Conservation (phyloP, 23 red algal species). For the Gracilaria vermiculophylla region DNA sequence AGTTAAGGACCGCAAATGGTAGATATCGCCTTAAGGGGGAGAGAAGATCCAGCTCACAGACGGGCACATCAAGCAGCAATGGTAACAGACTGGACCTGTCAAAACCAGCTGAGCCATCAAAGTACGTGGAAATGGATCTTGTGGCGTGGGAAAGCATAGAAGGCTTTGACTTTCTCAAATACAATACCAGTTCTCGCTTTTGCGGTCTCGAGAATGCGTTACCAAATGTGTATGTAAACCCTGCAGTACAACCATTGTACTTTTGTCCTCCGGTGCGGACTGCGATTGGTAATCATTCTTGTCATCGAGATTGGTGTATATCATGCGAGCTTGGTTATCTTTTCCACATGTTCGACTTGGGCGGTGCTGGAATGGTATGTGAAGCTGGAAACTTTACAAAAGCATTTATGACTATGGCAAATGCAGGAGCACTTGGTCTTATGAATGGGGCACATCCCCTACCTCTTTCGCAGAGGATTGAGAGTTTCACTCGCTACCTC, state of each 20-base stretch:
- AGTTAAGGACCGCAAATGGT: background rate
- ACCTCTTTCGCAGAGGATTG: conserved; percentile 69
- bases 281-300: conserved; percentile 74
- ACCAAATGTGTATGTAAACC: too few species aligned
- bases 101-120: conserved; percentile 39
- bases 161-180: conserved; percentile 89
- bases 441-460: conserved; percentile 66
- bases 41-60: background rate
- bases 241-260: conserved; percentile 88
- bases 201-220: conserved; percentile 91
- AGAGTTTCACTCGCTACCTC: conserved; percentile 83
- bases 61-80: background rate
- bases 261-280: conserved; percentile 70
- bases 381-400: conserved; percentile 84
- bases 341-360: conserved; percentile 91
- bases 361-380: conserved; percentile 71
- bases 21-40: background rate
- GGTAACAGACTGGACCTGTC: conserved; percentile 7
- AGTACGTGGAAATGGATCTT: conserved; percentile 74
- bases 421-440: conserved; percentile 84
- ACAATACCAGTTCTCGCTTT: conserved; percentile 75
- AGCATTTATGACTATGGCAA: conserved; percentile 83
- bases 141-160: conserved; percentile 77
- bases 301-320: conserved; percentile 73
- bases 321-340: conserved; percentile 87